These are phyloP conservation scores for Aspergillus sp. DNA, from an alignment of 2,329 filamentous ascomycete genomes.

Conservation along the genomic window DNA sequence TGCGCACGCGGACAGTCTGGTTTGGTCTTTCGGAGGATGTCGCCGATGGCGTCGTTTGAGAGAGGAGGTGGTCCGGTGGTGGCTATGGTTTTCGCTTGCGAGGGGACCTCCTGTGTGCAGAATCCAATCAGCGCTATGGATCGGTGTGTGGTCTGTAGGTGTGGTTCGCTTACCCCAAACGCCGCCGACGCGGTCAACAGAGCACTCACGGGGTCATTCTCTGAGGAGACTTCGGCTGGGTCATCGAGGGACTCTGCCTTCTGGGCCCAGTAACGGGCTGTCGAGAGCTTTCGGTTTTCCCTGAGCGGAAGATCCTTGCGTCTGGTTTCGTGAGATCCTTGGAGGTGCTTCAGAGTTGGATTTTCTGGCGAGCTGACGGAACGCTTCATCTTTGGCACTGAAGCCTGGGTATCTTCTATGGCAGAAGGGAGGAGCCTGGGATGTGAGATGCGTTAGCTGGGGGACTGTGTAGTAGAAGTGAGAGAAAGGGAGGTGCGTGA, in stretches of 20 bases:
- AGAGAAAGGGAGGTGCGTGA: neutral
- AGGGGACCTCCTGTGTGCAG: neutral
- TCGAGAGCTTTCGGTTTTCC: conserved; percentile 1
- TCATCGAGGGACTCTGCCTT: conserved; percentile 9
- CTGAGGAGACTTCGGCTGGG: conserved; percentile 1
- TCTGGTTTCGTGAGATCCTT: neutral
- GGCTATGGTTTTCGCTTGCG: conserved; percentile 1
- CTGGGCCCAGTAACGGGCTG: conserved; percentile 6
- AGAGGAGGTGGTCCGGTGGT: conserved; percentile 7
- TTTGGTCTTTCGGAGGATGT: conserved; percentile 17
- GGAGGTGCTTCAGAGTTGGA: neutral
- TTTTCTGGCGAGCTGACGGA: too few relatives aligned
- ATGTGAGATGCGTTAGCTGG: neutral
- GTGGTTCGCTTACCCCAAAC: neutral
- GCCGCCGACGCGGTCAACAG: neutral
- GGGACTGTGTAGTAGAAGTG: neutral
- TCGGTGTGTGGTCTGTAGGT: neutral
- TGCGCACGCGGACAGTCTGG: conserved; percentile 18
- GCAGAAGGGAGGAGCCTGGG: neutral
- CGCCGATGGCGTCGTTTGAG: conserved; percentile 14
- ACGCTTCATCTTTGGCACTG: too few relatives aligned
- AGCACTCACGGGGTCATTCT: neutral
- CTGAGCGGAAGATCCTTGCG: neutral
- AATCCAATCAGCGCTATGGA: neutral
- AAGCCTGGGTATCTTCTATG: neutral